These are phyloP conservation scores for Phyllachora maydis DNA, from an alignment of 2,329 filamentous ascomycete species.

Conservation along the genomic window DNA sequence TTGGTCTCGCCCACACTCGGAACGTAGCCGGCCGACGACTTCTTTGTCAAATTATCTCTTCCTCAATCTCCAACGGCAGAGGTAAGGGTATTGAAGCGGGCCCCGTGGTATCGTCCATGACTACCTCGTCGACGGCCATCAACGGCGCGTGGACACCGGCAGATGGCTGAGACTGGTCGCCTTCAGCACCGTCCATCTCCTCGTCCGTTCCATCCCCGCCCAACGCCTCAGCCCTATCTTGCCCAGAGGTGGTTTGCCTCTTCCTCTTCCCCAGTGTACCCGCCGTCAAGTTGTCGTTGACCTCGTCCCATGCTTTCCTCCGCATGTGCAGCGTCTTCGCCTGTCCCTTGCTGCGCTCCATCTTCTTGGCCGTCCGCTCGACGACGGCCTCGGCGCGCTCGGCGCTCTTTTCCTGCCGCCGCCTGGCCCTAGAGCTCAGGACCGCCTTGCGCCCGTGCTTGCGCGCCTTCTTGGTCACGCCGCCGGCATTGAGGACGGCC, in stretches of 20 bases:
- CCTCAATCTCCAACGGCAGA: too few species aligned
- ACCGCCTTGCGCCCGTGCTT: slow-evolving; percentile 33
- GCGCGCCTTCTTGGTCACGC: slow-evolving; percentile 46
- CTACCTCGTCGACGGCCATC: too few species aligned
- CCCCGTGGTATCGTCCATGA: too few species aligned
- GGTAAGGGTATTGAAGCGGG: too few species aligned
- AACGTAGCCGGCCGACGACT: too few species aligned
- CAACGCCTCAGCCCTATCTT: slow-evolving; percentile 3
- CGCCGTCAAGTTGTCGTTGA: slow-evolving; percentile 20
- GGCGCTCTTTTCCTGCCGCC: slow-evolving; percentile 32
- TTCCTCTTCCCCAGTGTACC: slow-evolving; percentile 8
- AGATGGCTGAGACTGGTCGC: too few species aligned
- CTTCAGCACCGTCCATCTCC: slow-evolving; percentile 14
- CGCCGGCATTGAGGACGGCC: slow-evolving; percentile 42
- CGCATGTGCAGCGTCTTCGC: slow-evolving; percentile 24
- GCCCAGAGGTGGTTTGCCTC: slow-evolving; percentile 4
- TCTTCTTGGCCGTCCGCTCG: slow-evolving; percentile 35
- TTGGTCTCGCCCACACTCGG: too few species aligned
- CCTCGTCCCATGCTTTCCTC: slow-evolving; percentile 34
- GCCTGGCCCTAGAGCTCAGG: slow-evolving; percentile 31
- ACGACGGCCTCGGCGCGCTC: slow-evolving; percentile 38
- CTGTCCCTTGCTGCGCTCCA: slow-evolving; percentile 30
- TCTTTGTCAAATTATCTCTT: too few species aligned
- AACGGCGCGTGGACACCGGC: too few species aligned
- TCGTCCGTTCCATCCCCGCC: slow-evolving; percentile 9